Evolutionary conservation across 2,329 filamentous ascomycete genomes (phyloP).

Genomic region (Aspergillus pseudoviridinutans): DNA sequence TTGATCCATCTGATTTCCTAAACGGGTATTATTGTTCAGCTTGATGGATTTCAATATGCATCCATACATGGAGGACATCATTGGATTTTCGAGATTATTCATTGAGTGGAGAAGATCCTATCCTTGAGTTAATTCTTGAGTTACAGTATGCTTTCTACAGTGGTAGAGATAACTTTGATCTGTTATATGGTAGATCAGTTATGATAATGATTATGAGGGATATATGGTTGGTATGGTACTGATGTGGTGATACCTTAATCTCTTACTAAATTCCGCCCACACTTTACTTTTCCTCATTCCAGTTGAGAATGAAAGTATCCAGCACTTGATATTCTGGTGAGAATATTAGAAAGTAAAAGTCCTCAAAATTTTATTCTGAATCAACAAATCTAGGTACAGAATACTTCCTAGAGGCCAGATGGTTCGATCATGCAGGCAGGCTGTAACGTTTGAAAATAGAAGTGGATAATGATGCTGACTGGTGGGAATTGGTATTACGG

Average conservation of each 20-base stretch:
- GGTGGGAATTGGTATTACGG: conserved; percentile 5
- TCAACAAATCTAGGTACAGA: not conserved
- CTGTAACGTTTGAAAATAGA: not conserved
- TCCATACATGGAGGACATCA: not conserved
- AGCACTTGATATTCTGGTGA: not conserved
- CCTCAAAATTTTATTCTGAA: not conserved
- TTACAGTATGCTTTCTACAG: not conserved
- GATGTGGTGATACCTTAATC: not conserved
- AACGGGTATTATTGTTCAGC: not conserved
- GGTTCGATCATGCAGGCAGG: not conserved
- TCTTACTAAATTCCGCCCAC: not conserved
- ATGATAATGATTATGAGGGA: not conserved
- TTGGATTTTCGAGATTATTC: not conserved
- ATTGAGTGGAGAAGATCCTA: not conserved
- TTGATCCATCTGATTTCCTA: not conserved
- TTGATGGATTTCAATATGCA: not conserved
- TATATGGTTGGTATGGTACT: not conserved
- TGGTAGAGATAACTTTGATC: not conserved
- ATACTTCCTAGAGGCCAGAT: not conserved
- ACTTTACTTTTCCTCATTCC: not conserved
- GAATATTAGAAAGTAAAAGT: not conserved
- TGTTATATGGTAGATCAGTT: not conserved
- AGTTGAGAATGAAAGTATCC: not conserved
- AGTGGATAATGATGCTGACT: not conserved
- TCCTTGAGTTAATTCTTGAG: not conserved